phyloP scores from a whole-genome alignment of 768 basidiomycete genomes.

The Tylopilus cervinicoccineus region DNA sequence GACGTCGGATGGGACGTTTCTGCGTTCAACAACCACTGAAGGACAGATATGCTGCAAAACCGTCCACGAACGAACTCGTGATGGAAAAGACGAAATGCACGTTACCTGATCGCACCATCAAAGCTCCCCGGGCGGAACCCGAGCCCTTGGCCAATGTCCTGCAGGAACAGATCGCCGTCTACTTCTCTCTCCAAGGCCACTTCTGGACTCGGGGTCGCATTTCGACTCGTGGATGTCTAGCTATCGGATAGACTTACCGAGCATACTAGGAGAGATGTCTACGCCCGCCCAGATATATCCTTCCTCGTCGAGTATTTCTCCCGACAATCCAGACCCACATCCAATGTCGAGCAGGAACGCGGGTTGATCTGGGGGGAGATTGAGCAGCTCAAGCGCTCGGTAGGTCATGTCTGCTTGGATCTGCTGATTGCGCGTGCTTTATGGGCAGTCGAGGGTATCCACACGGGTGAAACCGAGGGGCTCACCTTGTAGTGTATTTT shows the following conservation, averaged over 20 bases:
- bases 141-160: constrained; percentile 97
- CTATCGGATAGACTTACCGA: constrained; percentile 52
- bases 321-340: constrained; percentile 94
- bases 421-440: constrained; percentile 89
- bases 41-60: constrained; percentile 80
- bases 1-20: constrained; percentile 89
- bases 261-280: constrained; percentile 96
- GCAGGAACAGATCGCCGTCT: constrained; percentile 92
- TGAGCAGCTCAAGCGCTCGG: constrained; percentile 87
- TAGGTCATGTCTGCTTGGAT: constrained; percentile 99
- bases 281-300: constrained; percentile 92
- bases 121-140: constrained; percentile 96
- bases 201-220: constrained; percentile 46
- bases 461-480: constrained; percentile 1
- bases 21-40: constrained; percentile 98
- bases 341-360: constrained; percentile 93
- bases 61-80: neutral
- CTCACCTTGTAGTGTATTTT: constrained; percentile 95
- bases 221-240: neutral
- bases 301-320: constrained; percentile 93
- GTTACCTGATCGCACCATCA: constrained; percentile 94
- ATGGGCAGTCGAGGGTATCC: constrained; percentile 10
- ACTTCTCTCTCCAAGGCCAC: constrained; percentile 94
- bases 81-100: neutral
- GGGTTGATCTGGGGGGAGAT: constrained; percentile 72